Evolutionary conservation across 257 asterid species (phyloP), one percentile per base, ranked within the genome.

Genomic region (Coffea eugenioides): DNA sequence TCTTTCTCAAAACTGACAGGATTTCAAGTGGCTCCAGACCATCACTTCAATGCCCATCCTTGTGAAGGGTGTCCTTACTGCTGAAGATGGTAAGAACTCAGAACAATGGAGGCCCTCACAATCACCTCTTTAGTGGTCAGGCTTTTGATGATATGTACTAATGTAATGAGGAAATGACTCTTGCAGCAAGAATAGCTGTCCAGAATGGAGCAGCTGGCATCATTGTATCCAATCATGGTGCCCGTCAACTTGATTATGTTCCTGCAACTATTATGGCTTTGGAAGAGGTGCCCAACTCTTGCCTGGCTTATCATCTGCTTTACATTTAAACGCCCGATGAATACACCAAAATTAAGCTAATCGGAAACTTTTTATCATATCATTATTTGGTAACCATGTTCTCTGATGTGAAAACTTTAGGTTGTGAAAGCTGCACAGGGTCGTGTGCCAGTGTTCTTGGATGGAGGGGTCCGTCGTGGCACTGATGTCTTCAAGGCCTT

Each of bases 371-470:
- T 39, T 39, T 39, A 39, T 27, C 5, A 49, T 12, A 48, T 71
- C 4, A 49, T 64, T 48, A 76, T 80, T 11, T 54, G 43, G 46
- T 25, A 20, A 20, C 27, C 56, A 73, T 51, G 27, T 66, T 73
- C 39, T 69, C 31, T 54, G 14, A 1, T 54, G 56, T 46, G 52
- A 64, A 71, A 67, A 51, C 72, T 67, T 83, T 84, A 94, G 98
- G 98, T 95, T 21, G 98, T 95, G 83, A 93, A 91, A 90, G 98
- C 90, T 78, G 97, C 98, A 74, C 97, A 91, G 86, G 98, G 98
- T 71, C 92, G 95, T 20, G 48, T 95, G 23, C 98, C 98, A 3
- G 98, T 95, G 23, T 95, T 95, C 92, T 80, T 95, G 91, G 98
- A 95, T 82, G 98, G 98, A 81, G 98, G 98, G 20, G 95, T 95